Evolutionary conservation across 2,329 filamentous ascomycete genomes (phyloP), one percentile per base, ranked within the genome.

Genomic region (Phialophora macrospora): DNA sequence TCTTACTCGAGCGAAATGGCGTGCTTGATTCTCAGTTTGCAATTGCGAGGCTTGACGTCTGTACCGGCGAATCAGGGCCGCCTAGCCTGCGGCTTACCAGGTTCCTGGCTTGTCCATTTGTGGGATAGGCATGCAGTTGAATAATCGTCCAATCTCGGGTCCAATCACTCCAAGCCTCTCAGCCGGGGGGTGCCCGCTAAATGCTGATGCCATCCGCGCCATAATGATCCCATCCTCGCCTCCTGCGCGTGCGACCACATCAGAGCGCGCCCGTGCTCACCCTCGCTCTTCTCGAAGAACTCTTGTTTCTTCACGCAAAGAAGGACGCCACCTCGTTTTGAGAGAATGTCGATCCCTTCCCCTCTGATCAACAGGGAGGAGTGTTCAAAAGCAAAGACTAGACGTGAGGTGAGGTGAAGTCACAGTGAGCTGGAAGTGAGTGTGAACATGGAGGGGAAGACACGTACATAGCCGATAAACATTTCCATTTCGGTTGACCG

Each of bases 161-260:
- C 64, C 64, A 64, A 67, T 67, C 24, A 60, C 28, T 11, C 28
- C 11, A 9, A 14, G n/a, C 26, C 28, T 38, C 12, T 55, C 17
- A 8, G 11, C 9, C 14, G 41, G 28, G 32, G 28, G 54, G 28
- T 22, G 20, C 38, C 55, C 26, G 55, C 60, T 64, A 64, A 62
- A 22, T 54, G 65, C 51, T 68, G 66, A 68, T 52, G 66, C 56
- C 44, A 65, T 68, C 55, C n/a, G 38, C 55, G 56, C 59, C 28
- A 62, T 44, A 63, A 67, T 66, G 64, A 66, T 57, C 38, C 44
- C 63, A 65, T 65, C 51, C 12, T 41, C 44, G 24, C 55, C 20
- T 34, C 55, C 38, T 34, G 22, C 24, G 3, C 14, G n/a, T 28
- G 28, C 26, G 12, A n/a, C 6, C 51, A 32, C 28, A 55, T 32